Evolutionary conservation across 257 asterid species (phyloP).

Genomic region (Solanum corneliomulleri): DNA sequence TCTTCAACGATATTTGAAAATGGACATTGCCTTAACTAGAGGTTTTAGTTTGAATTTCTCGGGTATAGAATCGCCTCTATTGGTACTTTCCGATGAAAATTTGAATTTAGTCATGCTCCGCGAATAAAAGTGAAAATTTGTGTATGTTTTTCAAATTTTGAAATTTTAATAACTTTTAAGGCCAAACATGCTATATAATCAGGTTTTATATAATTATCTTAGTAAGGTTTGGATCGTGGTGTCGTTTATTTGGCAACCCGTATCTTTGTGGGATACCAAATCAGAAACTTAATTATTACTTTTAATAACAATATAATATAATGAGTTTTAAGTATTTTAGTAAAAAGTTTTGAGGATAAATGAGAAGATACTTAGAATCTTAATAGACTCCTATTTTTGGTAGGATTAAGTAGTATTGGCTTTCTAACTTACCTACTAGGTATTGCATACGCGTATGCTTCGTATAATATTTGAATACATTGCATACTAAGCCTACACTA

Average conservation of each 20-base stretch:
- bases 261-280: not conserved
- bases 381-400: constrained; percentile 11
- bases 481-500: not conserved
- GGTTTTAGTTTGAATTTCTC: no score
- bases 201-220: not conserved
- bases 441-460: not conserved
- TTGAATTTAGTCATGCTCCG: no score
- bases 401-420: constrained; percentile 5
- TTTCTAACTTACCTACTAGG: not conserved
- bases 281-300: not conserved
- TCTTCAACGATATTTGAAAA: not conserved
- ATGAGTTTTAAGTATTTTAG: not conserved
- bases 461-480: not conserved
- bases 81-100: no score
- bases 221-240: not conserved
- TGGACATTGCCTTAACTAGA: not conserved
- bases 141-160: not conserved
- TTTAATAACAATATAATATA: not conserved
- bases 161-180: no score
- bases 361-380: constrained; percentile 11
- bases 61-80: no score
- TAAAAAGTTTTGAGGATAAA: not conserved
- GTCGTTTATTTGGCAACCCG: not conserved
- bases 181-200: not conserved
- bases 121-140: not conserved